Evolutionary conservation across 371 early-diverging fungal species (phyloP).

Genomic region (Coemansia sp.): DNA sequence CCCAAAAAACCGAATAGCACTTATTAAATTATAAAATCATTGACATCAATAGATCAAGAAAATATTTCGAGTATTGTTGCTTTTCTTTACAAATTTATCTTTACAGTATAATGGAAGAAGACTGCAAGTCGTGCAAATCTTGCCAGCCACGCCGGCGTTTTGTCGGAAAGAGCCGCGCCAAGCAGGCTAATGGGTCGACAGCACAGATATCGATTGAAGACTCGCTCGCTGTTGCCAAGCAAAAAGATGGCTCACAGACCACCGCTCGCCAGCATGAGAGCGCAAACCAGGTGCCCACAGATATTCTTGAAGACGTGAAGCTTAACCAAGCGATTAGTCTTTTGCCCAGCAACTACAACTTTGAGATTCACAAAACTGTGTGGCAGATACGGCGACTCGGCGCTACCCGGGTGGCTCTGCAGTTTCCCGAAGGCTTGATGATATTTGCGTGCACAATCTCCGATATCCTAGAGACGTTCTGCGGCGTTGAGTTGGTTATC

Average conservation of each 20-base stretch:
- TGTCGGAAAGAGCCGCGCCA: slow-evolving; percentile 25
- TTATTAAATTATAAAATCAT: too few species aligned
- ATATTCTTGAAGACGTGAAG: slow-evolving; percentile 74
- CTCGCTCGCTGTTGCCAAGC: slow-evolving; percentile 29
- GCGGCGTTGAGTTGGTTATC: slow-evolving; percentile 87
- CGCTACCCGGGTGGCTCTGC: slow-evolving; percentile 91
- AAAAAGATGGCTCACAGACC: background rate
- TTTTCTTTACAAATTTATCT: background rate
- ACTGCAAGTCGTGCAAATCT: slow-evolving; percentile 32
- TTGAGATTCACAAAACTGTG: slow-evolving; percentile 98
- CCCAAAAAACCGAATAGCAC: background rate
- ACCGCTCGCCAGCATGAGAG: slow-evolving; percentile 12
- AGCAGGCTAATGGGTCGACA: background rate
- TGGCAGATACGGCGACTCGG: slow-evolving; percentile 82
- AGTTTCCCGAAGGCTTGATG: slow-evolving; percentile 99
- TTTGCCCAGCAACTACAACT: slow-evolving; percentile 98
- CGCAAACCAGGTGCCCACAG: slow-evolving; percentile 81
- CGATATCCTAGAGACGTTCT: slow-evolving; percentile 59
- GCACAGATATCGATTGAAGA: slow-evolving; percentile 34
- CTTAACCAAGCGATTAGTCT: slow-evolving; percentile 76
- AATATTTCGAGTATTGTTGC: too few species aligned
- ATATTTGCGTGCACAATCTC: slow-evolving; percentile 76
- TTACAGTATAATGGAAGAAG: background rate
- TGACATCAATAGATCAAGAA: too few species aligned
- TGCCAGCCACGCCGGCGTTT: slow-evolving; percentile 41